phyloP scores from a whole-genome alignment of 305 asterid species.

The Fraxinus xanthoxyloides region DNA sequence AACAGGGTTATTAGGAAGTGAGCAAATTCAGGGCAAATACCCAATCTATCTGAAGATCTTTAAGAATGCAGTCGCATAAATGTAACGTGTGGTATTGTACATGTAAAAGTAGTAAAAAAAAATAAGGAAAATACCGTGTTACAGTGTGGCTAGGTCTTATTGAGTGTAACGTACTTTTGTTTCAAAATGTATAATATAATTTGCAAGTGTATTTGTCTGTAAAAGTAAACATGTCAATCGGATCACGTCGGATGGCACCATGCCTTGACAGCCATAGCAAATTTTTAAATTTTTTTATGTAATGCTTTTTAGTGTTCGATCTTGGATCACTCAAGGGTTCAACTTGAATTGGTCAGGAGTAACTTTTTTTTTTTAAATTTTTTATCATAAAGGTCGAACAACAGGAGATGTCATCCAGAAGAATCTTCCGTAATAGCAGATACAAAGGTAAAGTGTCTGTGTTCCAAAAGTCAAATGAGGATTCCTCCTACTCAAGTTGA shows the following conservation, averaged over 20 bases:
- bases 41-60: not conserved
- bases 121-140: not conserved
- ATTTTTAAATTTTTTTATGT: not conserved
- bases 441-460: not conserved
- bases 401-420: not conserved
- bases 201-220: not conserved
- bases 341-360: not conserved
- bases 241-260: not conserved
- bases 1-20: conserved; percentile 15
- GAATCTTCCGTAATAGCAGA: not conserved
- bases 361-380: not conserved
- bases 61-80: not conserved
- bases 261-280: not conserved
- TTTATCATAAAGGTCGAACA: not conserved
- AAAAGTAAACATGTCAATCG: not conserved
- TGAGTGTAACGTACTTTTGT: not conserved
- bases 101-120: not conserved
- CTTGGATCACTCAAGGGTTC: not conserved
- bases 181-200: not conserved
- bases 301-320: not conserved
- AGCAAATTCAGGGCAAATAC: not conserved
- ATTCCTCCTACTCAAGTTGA: not conserved
- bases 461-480: not conserved
- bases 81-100: not conserved
- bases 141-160: not conserved